Base-by-base conservation (phyloP, 202 grass and related monocot species). In the Sporobolus alterniflorus region DNA sequence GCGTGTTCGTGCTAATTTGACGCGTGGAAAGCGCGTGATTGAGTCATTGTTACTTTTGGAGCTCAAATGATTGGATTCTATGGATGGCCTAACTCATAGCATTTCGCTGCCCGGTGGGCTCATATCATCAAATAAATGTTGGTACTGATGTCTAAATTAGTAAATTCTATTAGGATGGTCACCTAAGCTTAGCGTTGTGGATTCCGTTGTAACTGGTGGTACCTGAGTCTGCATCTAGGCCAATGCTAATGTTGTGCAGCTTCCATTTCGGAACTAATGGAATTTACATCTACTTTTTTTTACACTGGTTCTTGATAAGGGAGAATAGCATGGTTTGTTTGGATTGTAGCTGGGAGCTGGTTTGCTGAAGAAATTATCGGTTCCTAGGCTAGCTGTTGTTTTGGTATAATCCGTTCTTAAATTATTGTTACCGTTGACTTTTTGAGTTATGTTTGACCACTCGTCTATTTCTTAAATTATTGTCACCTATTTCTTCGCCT, bases 1-100 rank as follows among this genome's bases (percentile, higher is more conserved):
- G 74, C 49, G 64, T 80, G 61, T 28, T 42, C 31, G 74, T 31
- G 59, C n/a, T 83, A 67, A 78, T 50, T 67, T 83, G 79, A 50
- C 48, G 28, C 62, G 79, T 70, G 47, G 29, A 60, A 67, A 71
- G 55, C 33, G 18, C 46, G 67, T 75, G 20, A 13, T 79, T 33
- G 22, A 18, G 31, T 59, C 31, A 22, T 59, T 28, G 26, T 30
- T 65, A 21, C 43, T 30, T 74, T 74, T 21, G 17, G 31, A 22
- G 48, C 39, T 67, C 17, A 42, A 57, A 67, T 36, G 59, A 82
- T 78, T 59, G 66, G 1, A 49, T 73, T 71, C 40, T 67, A 12
- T 33, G 64, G 21, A 69, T 79, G 55, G 69, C 62, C 48, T 48
- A 6, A 42, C 68, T 47, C 34, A 20, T 75, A 56, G 25, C 16